Conservation (phyloP, 768 basidiomycete species). For the Boletus bicolor region DNA sequence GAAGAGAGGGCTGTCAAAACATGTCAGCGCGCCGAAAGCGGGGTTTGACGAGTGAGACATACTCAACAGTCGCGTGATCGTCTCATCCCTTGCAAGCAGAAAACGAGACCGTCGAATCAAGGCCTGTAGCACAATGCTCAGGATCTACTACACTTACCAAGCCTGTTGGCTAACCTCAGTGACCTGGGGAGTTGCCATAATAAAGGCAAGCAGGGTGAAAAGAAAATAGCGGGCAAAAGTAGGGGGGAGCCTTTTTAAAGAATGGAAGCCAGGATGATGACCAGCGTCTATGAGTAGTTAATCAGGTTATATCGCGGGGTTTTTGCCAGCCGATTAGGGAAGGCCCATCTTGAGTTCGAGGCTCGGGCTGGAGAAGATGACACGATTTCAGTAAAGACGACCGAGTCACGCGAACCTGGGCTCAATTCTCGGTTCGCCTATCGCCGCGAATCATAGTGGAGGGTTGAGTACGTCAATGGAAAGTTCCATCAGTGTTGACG, state of each 20-base stretch:
- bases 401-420: conserved; percentile 28
- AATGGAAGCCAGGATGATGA: conserved; percentile 28
- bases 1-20: conserved; percentile 53
- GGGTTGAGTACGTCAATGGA: conserved; percentile 33
- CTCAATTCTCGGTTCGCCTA: conserved; percentile 20
- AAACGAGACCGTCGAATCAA: conserved; percentile 20
- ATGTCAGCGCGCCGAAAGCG: conserved; percentile 11
- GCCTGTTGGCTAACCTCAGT: conserved; percentile 60
- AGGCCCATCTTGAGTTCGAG: conserved; percentile 18
- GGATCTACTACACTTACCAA: conserved; percentile 46
- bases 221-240: conserved; percentile 23
- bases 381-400: conserved; percentile 21
- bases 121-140: conserved; percentile 10
- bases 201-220: conserved; percentile 38
- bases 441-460: conserved; percentile 26
- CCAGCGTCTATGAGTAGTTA: conserved; percentile 44
- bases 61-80: conserved; percentile 62
- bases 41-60: conserved; percentile 15
- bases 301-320: conserved; percentile 54
- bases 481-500: conserved; percentile 34
- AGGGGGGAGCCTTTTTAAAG: conserved; percentile 36
- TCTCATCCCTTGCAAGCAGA: conserved; percentile 56
- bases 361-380: conserved; percentile 21
- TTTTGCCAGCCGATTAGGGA: conserved; percentile 41
- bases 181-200: conserved; percentile 53